Conservation (phyloP, 2,329 filamentous ascomycete genomes). For the Colletotrichum shisoi region DNA sequence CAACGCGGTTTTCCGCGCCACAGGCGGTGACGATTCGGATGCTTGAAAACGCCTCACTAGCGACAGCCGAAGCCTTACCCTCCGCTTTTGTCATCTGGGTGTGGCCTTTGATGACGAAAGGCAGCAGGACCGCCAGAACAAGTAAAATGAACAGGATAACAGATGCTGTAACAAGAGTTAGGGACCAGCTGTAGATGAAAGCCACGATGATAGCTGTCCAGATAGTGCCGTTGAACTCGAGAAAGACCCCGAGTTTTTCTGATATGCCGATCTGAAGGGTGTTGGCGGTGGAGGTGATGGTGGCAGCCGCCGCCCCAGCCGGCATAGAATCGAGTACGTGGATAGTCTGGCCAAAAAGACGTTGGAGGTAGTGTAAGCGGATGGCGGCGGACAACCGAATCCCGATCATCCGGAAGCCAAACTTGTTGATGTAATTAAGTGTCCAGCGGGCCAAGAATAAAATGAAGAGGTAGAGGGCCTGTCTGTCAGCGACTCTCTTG, state of each 20-base stretch:
- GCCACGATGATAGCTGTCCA: constrained; percentile 63
- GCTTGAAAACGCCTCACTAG: constrained; percentile 67
- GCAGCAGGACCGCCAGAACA: constrained; percentile 58
- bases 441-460: constrained; percentile 73
- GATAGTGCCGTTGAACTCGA: constrained; percentile 64
- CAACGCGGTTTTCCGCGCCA: constrained; percentile 65
- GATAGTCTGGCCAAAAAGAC: constrained; percentile 70
- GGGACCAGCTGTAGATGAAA: constrained; percentile 65
- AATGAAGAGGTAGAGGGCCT: constrained; percentile 72
- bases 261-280: constrained; percentile 71
- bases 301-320: constrained; percentile 66
- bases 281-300: constrained; percentile 71
- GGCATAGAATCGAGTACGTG: constrained; percentile 73
- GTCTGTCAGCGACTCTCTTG: constrained; percentile 51
- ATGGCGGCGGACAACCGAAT: constrained; percentile 68
- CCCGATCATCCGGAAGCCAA: constrained; percentile 68
- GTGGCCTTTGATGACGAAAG: constrained; percentile 64
- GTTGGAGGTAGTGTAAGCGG: constrained; percentile 69
- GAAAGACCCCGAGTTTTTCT: constrained; percentile 66
- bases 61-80: constrained; percentile 65
- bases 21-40: constrained; percentile 70
- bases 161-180: constrained; percentile 66
- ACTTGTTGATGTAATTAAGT: constrained; percentile 70
- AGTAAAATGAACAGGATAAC: constrained; percentile 64
- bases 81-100: constrained; percentile 60